Conservation (phyloP, 2,329 filamentous ascomycete genomes). For the Ophiosphaerella herpotricha region DNA sequence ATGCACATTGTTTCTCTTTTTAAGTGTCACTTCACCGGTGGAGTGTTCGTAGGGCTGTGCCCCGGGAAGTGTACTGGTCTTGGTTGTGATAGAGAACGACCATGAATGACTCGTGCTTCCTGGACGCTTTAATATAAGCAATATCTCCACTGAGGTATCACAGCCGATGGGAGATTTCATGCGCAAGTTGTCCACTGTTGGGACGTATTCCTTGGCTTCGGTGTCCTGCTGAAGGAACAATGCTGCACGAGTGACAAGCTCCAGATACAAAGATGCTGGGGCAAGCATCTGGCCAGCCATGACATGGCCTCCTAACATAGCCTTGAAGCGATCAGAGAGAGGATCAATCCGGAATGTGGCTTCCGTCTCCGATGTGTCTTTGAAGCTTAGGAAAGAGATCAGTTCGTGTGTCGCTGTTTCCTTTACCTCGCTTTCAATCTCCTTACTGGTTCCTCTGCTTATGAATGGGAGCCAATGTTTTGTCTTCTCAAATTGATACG, state of each 20-base stretch:
- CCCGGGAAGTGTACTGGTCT: too few species aligned
- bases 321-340: conserved; percentile 35
- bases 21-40: too few species aligned
- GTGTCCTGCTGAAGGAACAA: conserved; percentile 25
- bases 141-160: too few species aligned
- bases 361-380: conserved; percentile 5
- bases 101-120: too few species aligned
- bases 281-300: conserved; percentile 49
- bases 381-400: neutral
- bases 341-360: conserved; percentile 51
- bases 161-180: neutral
- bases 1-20: neutral
- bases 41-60: too few species aligned
- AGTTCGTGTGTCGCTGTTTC: neutral
- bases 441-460: neutral
- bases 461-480: conserved; percentile 25
- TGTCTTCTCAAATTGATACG: conserved; percentile 16
- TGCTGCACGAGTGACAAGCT: conserved; percentile 36
- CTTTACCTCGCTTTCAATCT: neutral
- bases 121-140: too few species aligned
- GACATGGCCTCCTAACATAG: conserved; percentile 43
- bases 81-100: too few species aligned
- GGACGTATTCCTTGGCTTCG: neutral
- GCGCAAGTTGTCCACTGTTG: neutral
- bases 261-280: conserved; percentile 48